A percentile compares a stretch with the other conserved stretches of the same genome.
Conservation (phyloP, 2,329 filamentous ascomycete genomes). For the Colletotrichum sp. region DNA sequence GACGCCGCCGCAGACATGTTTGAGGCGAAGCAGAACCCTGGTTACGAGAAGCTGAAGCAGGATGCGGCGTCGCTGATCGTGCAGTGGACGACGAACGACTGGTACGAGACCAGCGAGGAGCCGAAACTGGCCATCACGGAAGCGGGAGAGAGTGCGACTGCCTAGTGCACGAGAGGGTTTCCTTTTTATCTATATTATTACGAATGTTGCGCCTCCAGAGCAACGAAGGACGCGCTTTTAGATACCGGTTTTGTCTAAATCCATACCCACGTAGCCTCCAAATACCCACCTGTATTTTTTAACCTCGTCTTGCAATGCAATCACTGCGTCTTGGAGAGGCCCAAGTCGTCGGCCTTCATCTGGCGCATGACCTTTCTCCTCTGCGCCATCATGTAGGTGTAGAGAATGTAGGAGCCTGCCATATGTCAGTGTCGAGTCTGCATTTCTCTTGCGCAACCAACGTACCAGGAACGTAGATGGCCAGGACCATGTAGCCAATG, state of each 20-base stretch:
- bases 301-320: not conserved
- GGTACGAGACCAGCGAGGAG: slow-evolving; percentile 65
- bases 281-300: not conserved
- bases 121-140: slow-evolving; percentile 27
- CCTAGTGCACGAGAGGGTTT: not conserved
- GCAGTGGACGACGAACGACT: slow-evolving; percentile 68
- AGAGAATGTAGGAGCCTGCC: slow-evolving; percentile 78
- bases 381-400: slow-evolving; percentile 95
- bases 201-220: not conserved
- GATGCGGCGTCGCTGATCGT: slow-evolving; percentile 70
- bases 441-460: slow-evolving; percentile 21
- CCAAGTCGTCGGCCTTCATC: slow-evolving; percentile 51
- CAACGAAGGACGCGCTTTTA: not conserved
- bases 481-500: slow-evolving; percentile 68
- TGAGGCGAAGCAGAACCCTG: slow-evolving; percentile 72
- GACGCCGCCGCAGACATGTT: slow-evolving; percentile 67
- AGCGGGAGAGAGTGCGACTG: slow-evolving; percentile 10
- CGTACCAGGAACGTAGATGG: slow-evolving; percentile 81
- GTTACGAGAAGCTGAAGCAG: slow-evolving; percentile 70
- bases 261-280: slow-evolving; percentile 3
- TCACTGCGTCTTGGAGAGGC: slow-evolving; percentile 12
- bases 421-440: not conserved
- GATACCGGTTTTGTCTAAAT: slow-evolving; percentile 9
- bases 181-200: not conserved
- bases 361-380: slow-evolving; percentile 77